Evolutionary conservation across 495 filamentous ascomycete genomes (phyloP).

Genomic region (Podospora comata): DNA sequence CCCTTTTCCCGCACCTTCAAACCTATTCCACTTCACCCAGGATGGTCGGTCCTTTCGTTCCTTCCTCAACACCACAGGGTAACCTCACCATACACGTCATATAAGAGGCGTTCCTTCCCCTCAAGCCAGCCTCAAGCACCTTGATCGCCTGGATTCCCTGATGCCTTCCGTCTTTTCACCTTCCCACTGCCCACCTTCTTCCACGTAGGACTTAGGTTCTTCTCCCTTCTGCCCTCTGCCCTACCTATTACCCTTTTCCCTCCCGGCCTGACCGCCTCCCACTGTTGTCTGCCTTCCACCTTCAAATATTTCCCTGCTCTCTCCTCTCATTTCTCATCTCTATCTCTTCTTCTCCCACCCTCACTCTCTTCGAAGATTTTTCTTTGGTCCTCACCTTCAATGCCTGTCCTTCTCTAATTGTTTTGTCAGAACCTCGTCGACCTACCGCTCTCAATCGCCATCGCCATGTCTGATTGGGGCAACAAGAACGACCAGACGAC

Average conservation of each 20-base stretch:
- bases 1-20: not conserved
- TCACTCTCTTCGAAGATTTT: not conserved
- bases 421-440: not conserved
- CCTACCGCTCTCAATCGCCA: not conserved
- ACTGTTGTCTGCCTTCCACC: not conserved
- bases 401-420: not conserved
- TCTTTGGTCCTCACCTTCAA: not conserved
- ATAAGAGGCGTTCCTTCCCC: not conserved
- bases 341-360: constrained; percentile 13
- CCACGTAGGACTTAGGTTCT: not conserved
- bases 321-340: constrained; percentile 10
- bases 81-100: not conserved
- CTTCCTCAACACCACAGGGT: not conserved
- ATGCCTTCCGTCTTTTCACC: not conserved
- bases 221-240: not conserved
- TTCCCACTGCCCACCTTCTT: not conserved
- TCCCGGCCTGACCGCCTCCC: not conserved
- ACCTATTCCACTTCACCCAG: not conserved
- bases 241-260: too few species aligned
- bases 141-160: not conserved
- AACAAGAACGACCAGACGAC: not conserved
- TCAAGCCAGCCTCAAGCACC: not conserved
- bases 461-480: constrained; percentile 32
- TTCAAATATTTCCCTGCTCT: constrained; percentile 9
- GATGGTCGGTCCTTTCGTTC: not conserved